A percentile compares a stretch with the other conserved stretches of the same genome.
phyloP scores from a whole-genome alignment of 257 asterid genomes.

The Sherardia arvensis region DNA sequence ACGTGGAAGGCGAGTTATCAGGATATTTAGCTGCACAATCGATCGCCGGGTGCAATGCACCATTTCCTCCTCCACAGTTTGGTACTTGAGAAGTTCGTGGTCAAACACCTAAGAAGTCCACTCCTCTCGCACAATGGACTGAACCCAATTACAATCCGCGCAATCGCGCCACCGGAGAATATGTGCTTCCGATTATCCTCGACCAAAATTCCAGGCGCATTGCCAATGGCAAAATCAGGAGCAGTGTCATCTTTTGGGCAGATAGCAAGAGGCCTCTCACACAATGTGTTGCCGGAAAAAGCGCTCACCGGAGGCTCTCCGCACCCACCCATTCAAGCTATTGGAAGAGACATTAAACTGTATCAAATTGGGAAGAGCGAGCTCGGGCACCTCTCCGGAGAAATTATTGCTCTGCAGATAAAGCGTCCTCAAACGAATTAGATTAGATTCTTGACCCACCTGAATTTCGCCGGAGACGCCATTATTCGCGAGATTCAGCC shows the following conservation, averaged over 20 bases:
- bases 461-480: slow-evolving; percentile 54
- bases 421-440: slow-evolving; percentile 68
- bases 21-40: slow-evolving; percentile 80
- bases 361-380: slow-evolving; percentile 36
- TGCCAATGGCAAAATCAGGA: slow-evolving; percentile 12
- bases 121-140: slow-evolving; percentile 63
- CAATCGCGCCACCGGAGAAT: slow-evolving; percentile 15
- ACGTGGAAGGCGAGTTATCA: slow-evolving; percentile 53
- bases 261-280: slow-evolving; percentile 58
- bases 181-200: slow-evolving; percentile 7
- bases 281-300: slow-evolving; percentile 54
- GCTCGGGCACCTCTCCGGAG: slow-evolving; percentile 46
- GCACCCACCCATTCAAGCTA: slow-evolving; percentile 53
- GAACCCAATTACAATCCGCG: slow-evolving; percentile 33
- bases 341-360: slow-evolving; percentile 74
- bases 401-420: slow-evolving; percentile 45
- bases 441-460: slow-evolving; percentile 28
- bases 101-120: slow-evolving; percentile 85
- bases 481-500: slow-evolving; percentile 52
- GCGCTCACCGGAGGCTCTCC: slow-evolving; percentile 36
- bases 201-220: slow-evolving; percentile 7
- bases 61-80: slow-evolving; percentile 64
- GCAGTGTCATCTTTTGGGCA: slow-evolving; percentile 9
- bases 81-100: slow-evolving; percentile 50
- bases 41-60: slow-evolving; percentile 75